Percentiles rank a stretch among this genome's conserved stretches.
Evolutionary conservation across 2,329 filamentous ascomycete genomes (phyloP).

Genomic region (Coccinonectria pachysandricola): DNA sequence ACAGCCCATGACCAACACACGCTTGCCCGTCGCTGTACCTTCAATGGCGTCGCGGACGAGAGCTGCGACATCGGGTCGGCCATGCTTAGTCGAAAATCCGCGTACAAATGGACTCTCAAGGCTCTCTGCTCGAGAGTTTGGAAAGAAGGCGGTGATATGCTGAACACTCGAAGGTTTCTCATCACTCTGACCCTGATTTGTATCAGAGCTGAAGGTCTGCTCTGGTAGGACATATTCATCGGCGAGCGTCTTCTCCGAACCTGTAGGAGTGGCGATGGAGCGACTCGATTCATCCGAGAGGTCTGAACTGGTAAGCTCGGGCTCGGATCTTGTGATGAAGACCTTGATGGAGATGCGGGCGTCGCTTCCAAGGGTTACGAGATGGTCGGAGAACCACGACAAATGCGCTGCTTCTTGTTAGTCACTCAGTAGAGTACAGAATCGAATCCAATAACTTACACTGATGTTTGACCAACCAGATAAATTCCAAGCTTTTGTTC

Average conservation of each 20-base stretch:
- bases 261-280: conserved; percentile 2
- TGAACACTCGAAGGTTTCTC: too few species aligned
- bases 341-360: conserved; percentile 21
- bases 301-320: too few species aligned
- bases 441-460: conserved; percentile 20
- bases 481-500: conserved; percentile 23
- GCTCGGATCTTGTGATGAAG: conserved; percentile 23
- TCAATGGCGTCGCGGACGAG: conserved; percentile 25
- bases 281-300: too few species aligned
- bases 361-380: conserved; percentile 22
- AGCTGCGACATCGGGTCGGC: conserved; percentile 26
- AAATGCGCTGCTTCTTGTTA: conserved; percentile 20
- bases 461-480: conserved; percentile 30
- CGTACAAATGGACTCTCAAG: too few species aligned
- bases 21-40: conserved; percentile 17
- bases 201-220: too few species aligned
- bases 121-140: too few species aligned
- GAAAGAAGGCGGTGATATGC: too few species aligned
- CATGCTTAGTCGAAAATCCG: conserved; percentile 18
- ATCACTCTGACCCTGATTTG: too few species aligned
- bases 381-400: conserved; percentile 27
- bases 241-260: conserved; percentile 7
- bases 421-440: too few species aligned
- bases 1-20: conserved; percentile 35
- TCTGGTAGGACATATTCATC: too few species aligned